phyloP scores from a whole-genome alignment of 208 protist genomes.

The Trichomonas vaginalis region DNA sequence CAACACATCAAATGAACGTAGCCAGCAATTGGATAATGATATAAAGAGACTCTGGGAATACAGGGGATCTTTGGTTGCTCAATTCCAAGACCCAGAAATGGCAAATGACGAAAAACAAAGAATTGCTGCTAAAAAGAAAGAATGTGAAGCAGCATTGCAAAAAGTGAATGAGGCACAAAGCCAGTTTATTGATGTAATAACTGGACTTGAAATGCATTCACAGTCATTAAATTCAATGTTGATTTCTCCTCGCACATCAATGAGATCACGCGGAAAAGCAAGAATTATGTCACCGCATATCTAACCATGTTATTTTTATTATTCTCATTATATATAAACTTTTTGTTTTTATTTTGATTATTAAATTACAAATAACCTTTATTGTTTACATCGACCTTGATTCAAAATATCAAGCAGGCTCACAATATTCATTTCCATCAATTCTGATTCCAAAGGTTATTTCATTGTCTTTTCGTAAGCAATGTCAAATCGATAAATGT shows the following conservation, averaged over 20 bases:
- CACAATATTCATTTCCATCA: neutral
- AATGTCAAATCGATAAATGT: neutral
- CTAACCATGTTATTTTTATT: neutral
- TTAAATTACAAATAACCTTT: neutral
- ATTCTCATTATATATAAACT: neutral
- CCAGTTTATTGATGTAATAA: neutral
- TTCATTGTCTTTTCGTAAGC: neutral
- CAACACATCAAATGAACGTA: neutral
- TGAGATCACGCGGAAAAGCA: neutral
- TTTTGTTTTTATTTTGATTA: neutral
- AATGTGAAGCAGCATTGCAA: neutral
- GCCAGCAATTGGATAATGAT: neutral
- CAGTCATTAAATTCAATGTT: neutral
- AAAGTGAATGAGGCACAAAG: neutral
- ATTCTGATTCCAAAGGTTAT: neutral
- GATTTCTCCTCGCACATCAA: neutral
- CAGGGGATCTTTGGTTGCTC: neutral
- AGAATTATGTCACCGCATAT: neutral
- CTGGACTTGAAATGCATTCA: neutral
- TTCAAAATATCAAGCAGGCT: neutral
- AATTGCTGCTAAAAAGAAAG: neutral
- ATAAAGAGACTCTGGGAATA: neutral
- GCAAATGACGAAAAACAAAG: neutral
- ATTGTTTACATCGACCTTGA: neutral
- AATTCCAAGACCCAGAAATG: neutral